Percentiles rank a stretch among this genome's conserved stretches.
phyloP scores from a whole-genome alignment of 108 stramenopile species.

The Nitzschia inconspicua region DNA sequence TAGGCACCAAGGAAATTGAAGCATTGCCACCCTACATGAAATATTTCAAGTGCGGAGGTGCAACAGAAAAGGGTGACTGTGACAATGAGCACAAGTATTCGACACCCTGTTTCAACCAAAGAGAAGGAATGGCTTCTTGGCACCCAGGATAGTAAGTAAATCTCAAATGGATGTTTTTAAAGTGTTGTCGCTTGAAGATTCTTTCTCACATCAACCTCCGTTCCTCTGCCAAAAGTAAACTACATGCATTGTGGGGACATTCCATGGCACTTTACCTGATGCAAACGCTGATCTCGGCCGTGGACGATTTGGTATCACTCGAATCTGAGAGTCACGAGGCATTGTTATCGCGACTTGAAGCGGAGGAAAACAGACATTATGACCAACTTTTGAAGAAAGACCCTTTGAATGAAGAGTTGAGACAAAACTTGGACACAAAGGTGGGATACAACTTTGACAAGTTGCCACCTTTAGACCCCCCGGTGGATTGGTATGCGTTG shows the following conservation, averaged over 20 bases:
- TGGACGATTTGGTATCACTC: constrained; percentile 6
- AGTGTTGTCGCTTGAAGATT: neutral
- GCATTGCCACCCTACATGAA: constrained; percentile 32
- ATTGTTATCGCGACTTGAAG: constrained; percentile 1
- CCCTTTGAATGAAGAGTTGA: too few relatives aligned
- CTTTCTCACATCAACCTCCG: neutral
- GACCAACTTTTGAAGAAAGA: too few relatives aligned
- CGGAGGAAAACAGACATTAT: neutral
- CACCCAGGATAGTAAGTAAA: constrained; percentile 57
- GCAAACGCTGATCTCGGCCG: constrained; percentile 25
- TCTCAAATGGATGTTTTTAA: neutral
- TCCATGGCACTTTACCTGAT: constrained; percentile 35
- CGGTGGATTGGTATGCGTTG: too few relatives aligned
- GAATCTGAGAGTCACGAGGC: neutral
- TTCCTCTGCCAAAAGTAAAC: constrained; percentile 14
- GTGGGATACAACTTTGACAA: too few relatives aligned
- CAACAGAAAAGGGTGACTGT: constrained; percentile 52
- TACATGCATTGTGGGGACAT: constrained; percentile 40
- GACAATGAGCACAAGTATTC: constrained; percentile 31
- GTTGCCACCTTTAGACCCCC: too few relatives aligned
- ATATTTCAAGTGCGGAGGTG: constrained; percentile 29
- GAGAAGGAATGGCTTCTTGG: constrained; percentile 30
- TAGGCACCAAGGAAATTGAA: constrained; percentile 20
- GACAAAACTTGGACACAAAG: too few relatives aligned
- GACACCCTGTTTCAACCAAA: constrained; percentile 10